Percentiles rank a stretch among this genome's conserved stretches.
Evolutionary conservation across 202 grass and related monocot species (phyloP).

Genomic region (Hordeum pubiflorum): DNA sequence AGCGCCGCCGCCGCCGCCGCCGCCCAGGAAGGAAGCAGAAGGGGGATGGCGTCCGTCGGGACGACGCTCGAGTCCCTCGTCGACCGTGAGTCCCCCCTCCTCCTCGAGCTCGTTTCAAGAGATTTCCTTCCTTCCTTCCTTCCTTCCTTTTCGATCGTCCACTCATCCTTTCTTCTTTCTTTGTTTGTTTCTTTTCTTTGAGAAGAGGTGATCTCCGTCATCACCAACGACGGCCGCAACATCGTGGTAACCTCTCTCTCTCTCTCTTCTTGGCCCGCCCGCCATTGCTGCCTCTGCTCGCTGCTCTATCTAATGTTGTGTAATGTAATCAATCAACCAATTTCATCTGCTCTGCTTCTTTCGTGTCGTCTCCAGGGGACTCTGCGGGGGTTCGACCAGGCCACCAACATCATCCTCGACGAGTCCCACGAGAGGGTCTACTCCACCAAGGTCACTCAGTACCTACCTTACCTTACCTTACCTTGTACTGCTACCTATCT

Average conservation of each 20-base stretch:
- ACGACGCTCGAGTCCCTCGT: conserved; percentile 64
- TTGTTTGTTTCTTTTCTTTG: no score
- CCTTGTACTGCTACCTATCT: no score
- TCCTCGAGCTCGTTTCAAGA: neutral
- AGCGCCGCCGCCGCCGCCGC: neutral
- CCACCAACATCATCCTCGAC: conserved; percentile 97
- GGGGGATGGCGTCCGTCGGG: conserved; percentile 34
- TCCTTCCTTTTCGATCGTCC: neutral
- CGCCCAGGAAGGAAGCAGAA: no score
- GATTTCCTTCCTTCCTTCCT: no score
- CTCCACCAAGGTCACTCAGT: conserved; percentile 59
- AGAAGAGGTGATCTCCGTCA: conserved; percentile 77
- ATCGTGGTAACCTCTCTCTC: conserved; percentile 53
- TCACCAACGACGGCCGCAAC: conserved; percentile 94
- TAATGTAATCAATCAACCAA: neutral
- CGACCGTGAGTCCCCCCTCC: conserved; percentile 33
- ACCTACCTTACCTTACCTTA: no score
- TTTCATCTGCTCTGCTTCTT: neutral
- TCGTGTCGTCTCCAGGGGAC: conserved; percentile 37
- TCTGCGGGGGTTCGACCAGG: conserved; percentile 80
- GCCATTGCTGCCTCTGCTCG: neutral
- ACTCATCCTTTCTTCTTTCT: neutral
- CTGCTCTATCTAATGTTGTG: no score
- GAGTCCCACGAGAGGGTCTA: conserved; percentile 97
- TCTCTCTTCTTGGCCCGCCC: neutral